Conservation (phyloP, 805 yeast genomes). For the Sugiyamaella smithiae region DNA sequence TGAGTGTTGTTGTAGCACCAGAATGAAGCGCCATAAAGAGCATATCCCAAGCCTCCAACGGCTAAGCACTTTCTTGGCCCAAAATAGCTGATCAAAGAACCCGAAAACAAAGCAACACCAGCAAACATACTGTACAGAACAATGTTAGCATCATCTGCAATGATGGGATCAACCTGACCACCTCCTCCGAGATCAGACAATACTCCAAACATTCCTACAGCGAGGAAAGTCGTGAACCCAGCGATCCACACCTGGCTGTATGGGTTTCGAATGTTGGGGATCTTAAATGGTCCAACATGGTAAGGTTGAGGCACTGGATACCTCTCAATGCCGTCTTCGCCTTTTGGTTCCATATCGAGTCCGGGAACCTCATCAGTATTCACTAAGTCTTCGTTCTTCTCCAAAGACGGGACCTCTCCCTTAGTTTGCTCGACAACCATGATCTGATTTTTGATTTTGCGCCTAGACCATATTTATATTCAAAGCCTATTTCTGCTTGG, state of each 20-base stretch:
- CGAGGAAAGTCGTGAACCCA: constrained; percentile 21
- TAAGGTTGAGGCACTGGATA: constrained; percentile 10
- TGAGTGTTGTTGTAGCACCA: constrained; percentile 42
- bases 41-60: constrained; percentile 47
- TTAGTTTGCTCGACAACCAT: not conserved
- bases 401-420: not conserved
- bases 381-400: not conserved
- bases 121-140: constrained; percentile 56
- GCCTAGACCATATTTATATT: constrained; percentile 5
- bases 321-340: constrained; percentile 1
- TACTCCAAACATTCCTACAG: constrained; percentile 48
- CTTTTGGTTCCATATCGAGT: constrained; percentile 5
- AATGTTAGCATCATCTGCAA: constrained; percentile 49
- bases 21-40: constrained; percentile 45
- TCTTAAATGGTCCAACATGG: constrained; percentile 8
- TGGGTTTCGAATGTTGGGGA: constrained; percentile 12
- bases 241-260: constrained; percentile 19
- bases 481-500: no score
- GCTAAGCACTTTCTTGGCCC: constrained; percentile 44
- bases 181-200: constrained; percentile 49
- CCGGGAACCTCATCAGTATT: not conserved
- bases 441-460: no score
- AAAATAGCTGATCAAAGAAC: constrained; percentile 50
- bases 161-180: constrained; percentile 33
- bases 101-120: constrained; percentile 53